Evolutionary conservation across 2,329 filamentous ascomycete genomes (phyloP).

Genomic region (Apiospora koreana): DNA sequence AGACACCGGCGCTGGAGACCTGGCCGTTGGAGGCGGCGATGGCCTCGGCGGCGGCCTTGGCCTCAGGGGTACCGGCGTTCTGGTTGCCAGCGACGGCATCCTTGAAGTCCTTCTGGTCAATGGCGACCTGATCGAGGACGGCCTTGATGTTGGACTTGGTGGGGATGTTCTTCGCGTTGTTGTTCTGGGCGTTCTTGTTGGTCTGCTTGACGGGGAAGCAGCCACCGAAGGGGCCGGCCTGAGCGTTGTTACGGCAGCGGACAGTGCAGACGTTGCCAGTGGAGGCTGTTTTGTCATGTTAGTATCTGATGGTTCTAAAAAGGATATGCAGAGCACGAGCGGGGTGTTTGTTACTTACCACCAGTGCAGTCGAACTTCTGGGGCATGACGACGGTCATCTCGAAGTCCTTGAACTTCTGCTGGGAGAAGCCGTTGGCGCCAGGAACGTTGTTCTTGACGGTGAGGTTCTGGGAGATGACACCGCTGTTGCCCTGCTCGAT

Average conservation of each 20-base stretch:
- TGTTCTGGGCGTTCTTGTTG: conserved; percentile 42
- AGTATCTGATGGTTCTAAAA: not conserved
- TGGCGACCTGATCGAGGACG: conserved; percentile 48
- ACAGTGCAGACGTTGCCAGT: conserved; percentile 61
- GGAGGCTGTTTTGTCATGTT: conserved; percentile 37
- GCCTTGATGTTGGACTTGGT: conserved; percentile 47
- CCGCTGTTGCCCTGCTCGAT: conserved; percentile 47
- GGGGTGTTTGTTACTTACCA: conserved; percentile 37
- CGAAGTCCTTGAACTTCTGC: conserved; percentile 56
- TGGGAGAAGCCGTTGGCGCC: conserved; percentile 59
- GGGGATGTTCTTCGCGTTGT: conserved; percentile 45
- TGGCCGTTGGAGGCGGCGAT: conserved; percentile 24
- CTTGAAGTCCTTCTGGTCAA: conserved; percentile 53
- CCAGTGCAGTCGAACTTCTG: conserved; percentile 49
- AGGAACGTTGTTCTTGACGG: conserved; percentile 60
- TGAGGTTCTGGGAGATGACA: conserved; percentile 47
- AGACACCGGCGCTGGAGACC: conserved; percentile 30
- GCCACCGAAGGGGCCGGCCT: conserved; percentile 58
- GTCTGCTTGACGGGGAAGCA: conserved; percentile 60
- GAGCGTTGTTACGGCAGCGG: conserved; percentile 59
- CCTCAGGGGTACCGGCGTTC: conserved; percentile 36
- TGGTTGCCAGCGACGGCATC: conserved; percentile 47
- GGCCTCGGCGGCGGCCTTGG: conserved; percentile 37
- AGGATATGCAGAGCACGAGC: too few species aligned
- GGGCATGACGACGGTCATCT: conserved; percentile 57